phyloP scores from a whole-genome alignment of 2,329 filamentous ascomycete species.

The Hypomyces perniciosus region DNA sequence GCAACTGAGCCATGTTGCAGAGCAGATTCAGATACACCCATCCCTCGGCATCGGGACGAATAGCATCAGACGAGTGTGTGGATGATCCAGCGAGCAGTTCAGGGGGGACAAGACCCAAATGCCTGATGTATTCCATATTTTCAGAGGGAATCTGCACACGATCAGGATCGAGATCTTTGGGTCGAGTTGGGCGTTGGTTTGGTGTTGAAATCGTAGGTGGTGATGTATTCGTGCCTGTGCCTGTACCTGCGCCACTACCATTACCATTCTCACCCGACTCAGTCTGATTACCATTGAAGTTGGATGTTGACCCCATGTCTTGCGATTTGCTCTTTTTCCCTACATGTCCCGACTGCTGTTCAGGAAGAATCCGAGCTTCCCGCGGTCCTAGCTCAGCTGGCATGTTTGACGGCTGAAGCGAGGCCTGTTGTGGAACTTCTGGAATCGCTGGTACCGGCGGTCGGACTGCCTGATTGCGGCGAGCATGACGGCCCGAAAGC shows the following conservation, averaged over 20 bases:
- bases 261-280: constrained; percentile 35
- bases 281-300: constrained; percentile 43
- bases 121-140: constrained; percentile 74
- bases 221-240: constrained; percentile 33
- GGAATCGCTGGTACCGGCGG: constrained; percentile 17
- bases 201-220: constrained; percentile 37
- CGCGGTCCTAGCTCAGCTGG: constrained; percentile 26
- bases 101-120: constrained; percentile 61
- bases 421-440: constrained; percentile 19
- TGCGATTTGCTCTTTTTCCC: constrained; percentile 37
- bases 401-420: constrained; percentile 27
- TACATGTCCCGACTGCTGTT: constrained; percentile 22
- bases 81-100: constrained; percentile 33
- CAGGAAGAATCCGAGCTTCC: constrained; percentile 44
- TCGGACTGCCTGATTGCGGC: constrained; percentile 18
- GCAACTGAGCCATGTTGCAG: constrained; percentile 75
- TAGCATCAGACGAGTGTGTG: constrained; percentile 28
- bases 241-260: constrained; percentile 5
- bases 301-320: constrained; percentile 39
- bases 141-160: constrained; percentile 69
- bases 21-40: constrained; percentile 82
- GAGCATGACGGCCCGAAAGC: constrained; percentile 36
- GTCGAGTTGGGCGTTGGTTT: constrained; percentile 72
- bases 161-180: constrained; percentile 70
- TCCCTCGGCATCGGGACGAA: constrained; percentile 59